Evolutionary conservation across 108 stramenopile species (phyloP).

Genomic region (Epithemia pelagica): DNA sequence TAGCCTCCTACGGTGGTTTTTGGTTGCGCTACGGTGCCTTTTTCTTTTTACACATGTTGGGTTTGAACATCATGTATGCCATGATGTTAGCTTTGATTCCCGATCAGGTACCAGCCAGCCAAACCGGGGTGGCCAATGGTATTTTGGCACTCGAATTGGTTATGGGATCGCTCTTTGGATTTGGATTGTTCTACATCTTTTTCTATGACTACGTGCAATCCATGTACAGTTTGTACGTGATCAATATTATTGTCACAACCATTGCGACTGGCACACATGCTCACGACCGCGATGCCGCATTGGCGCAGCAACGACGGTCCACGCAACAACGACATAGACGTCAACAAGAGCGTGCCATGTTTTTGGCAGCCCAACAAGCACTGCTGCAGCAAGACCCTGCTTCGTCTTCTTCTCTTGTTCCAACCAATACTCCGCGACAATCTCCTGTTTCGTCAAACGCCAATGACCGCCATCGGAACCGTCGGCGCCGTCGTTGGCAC

Average conservation of each 20-base stretch:
- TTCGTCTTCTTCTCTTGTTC: not conserved
- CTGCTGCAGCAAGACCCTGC: no score
- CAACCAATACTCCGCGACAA: not conserved
- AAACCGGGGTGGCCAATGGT: conserved; percentile 61
- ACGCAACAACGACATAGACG: not conserved
- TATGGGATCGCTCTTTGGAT: conserved; percentile 47
- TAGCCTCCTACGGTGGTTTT: conserved; percentile 23
- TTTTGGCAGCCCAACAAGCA: not conserved
- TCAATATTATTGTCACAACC: conserved; percentile 23
- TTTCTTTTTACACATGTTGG: conserved; percentile 48
- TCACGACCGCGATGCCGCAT: conserved; percentile 27
- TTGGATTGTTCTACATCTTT: conserved; percentile 40
- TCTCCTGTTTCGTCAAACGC: not conserved
- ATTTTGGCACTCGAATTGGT: conserved; percentile 43
- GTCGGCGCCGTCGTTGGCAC: not conserved
- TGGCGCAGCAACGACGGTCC: conserved; percentile 7
- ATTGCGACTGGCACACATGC: conserved; percentile 29
- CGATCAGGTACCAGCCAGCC: conserved; percentile 39
- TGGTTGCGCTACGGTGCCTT: conserved; percentile 42
- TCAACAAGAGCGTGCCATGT: not conserved
- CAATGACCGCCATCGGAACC: not conserved
- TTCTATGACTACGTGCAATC: conserved; percentile 14
- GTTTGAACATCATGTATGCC: conserved; percentile 46
- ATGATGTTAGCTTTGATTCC: conserved; percentile 68
- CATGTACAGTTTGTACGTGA: conserved; percentile 34